These are phyloP conservation scores for Salix purpurea DNA, from an alignment of 345 rosid species.

Conservation along the genomic window DNA sequence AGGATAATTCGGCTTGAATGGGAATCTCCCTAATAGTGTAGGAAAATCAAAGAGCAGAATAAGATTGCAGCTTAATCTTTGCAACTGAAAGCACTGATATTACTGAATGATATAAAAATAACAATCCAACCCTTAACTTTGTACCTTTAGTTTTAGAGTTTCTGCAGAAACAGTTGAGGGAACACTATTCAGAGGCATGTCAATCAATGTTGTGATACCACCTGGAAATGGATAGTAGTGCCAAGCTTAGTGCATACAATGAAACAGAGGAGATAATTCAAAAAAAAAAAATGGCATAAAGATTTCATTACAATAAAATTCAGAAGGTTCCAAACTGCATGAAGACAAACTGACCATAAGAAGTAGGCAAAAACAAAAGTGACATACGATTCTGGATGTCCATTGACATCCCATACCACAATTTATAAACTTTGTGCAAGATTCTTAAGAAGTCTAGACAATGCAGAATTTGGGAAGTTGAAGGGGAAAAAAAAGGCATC, in stretches of 20 bases:
- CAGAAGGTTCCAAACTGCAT: not conserved
- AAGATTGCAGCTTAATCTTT: not conserved
- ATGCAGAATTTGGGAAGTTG: not conserved
- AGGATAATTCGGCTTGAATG: not conserved
- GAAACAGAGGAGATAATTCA: not conserved
- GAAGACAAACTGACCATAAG: not conserved
- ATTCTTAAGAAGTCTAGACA: not conserved
- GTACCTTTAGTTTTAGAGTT: slow-evolving; percentile 76
- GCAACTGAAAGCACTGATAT: not conserved
- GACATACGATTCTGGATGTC: not conserved
- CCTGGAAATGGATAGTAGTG: slow-evolving; percentile 34
- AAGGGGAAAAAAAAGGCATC: not conserved
- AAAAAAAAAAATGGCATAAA: not conserved
- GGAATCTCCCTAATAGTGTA: not conserved
- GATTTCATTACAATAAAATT: not conserved
- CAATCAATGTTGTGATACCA: slow-evolving; percentile 79
- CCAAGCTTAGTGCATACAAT: slow-evolving; percentile 3
- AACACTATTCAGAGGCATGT: slow-evolving; percentile 82
- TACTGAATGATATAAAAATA: not conserved
- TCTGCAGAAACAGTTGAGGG: slow-evolving; percentile 84
- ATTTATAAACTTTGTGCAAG: not conserved
- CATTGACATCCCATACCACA: not conserved
- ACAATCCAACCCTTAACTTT: not conserved
- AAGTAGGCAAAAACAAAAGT: not conserved
- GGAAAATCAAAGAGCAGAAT: not conserved